Conservation (phyloP, 2,329 filamentous ascomycete genomes). For the Microdochium paspali region DNA sequence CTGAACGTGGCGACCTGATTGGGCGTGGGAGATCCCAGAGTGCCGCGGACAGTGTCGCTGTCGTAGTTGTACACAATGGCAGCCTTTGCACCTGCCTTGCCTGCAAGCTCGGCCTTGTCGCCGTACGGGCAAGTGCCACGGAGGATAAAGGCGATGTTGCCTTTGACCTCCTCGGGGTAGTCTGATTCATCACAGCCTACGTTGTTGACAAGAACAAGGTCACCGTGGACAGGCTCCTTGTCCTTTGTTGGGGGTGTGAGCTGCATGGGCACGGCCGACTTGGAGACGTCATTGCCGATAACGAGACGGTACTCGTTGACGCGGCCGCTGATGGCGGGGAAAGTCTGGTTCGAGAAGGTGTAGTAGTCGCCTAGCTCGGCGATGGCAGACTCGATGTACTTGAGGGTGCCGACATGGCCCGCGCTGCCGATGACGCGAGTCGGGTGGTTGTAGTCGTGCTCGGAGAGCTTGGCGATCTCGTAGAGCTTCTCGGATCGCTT, state of each 20-base stretch:
- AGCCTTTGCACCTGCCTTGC: conserved; percentile 58
- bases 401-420: conserved; percentile 54
- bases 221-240: conserved; percentile 47
- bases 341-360: conserved; percentile 51
- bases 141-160: conserved; percentile 60
- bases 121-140: conserved; percentile 66
- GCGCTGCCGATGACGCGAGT: conserved; percentile 62
- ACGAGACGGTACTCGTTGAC: conserved; percentile 50
- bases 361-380: conserved; percentile 51
- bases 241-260: conserved; percentile 57
- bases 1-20: conserved; percentile 61
- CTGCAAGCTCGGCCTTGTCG: conserved; percentile 59
- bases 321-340: conserved; percentile 51
- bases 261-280: conserved; percentile 46
- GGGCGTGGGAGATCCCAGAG: conserved; percentile 51
- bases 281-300: conserved; percentile 40
- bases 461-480: conserved; percentile 47
- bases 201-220: conserved; percentile 50
- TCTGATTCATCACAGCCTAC: conserved; percentile 56
- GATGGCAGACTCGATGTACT: conserved; percentile 51
- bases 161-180: conserved; percentile 47
- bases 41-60: conserved; percentile 53
- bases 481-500: conserved; percentile 52
- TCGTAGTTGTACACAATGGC: conserved; percentile 70
- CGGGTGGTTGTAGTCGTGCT: conserved; percentile 55